Base-by-base conservation (phyloP, 495 filamentous ascomycete genomes). In the Tetracladium setigerum region DNA sequence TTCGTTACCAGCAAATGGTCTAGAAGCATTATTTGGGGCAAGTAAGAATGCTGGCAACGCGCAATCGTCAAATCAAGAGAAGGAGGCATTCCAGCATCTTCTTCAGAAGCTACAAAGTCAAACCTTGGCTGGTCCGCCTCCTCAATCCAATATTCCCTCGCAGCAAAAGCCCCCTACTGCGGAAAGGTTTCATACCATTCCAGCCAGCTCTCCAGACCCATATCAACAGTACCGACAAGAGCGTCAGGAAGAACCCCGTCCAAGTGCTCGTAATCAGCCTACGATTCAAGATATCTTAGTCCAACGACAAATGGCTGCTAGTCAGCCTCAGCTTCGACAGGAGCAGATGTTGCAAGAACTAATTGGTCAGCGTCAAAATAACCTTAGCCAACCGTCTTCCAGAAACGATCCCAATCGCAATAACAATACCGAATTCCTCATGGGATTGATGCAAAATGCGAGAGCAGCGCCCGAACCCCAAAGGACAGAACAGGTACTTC, bases 41-140 rank as follows among this genome's bases (percentile, higher is more conserved):
- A 27, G 22, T 7, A 27, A 27, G 22, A 27, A 27, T 27, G n/a
- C 41, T 33, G 49, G 49, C 30, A 38, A 22, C 27, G 14, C 36
- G n/a, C 38, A 60, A 47, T 42, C 44, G 30, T 34, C 11, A 32
- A 73, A 73, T 47, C 82, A 85, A 17, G 91, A 98, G 50, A 90
- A 87, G 63, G 82, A 87, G 67, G 92, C 87, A 1, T 98, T 98
- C 61, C 83, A 91, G 49, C 79, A 82, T 38, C 83, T 98, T 34
- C 67, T 98, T 30, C 78, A 86, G 50, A 94, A 96, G 75, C 78
- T 98, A 32, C 68, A 77, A 41, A 59, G 60, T 17, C 46, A 48
- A 38, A 38, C 17, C 12, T 15, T 52, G 6, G 38, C 55, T 8
- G 48, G 51, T 15, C 39, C 55, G 7, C 42, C 54, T 19, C 54